A percentile compares a stretch with the other conserved stretches of the same genome.
phyloP scores from a whole-genome alignment of 495 filamentous ascomycete species.

The Aspergillus coremiiformis region DNA sequence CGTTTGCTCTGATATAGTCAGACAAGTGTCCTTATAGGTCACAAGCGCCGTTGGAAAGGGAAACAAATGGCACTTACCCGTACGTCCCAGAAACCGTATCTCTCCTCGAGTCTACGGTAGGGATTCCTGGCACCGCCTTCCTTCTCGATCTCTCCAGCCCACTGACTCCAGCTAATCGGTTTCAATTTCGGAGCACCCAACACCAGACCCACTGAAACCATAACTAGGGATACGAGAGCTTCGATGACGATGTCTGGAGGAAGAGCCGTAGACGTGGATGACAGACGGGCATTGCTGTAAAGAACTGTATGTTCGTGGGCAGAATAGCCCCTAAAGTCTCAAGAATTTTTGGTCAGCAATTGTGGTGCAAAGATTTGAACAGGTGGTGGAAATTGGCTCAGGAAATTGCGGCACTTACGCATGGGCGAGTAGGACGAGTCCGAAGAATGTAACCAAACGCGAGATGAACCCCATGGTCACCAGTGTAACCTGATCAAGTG shows the following conservation, averaged over 20 bases:
- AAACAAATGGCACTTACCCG: conserved; percentile 49
- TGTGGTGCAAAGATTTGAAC: background rate
- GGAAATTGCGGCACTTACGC: conserved; percentile 47
- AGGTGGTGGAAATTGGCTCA: background rate
- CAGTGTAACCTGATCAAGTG: background rate
- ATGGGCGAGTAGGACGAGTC: conserved; percentile 60
- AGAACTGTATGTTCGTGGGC: conserved; percentile 75
- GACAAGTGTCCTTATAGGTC: background rate
- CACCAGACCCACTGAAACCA: conserved; percentile 66
- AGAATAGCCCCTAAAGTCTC: conserved; percentile 62
- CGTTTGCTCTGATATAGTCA: conserved; percentile 53
- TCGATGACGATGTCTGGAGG: conserved; percentile 67
- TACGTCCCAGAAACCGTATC: conserved; percentile 61
- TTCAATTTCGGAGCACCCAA: conserved; percentile 59
- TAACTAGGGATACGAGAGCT: conserved; percentile 52
- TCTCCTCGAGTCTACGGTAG: conserved; percentile 49
- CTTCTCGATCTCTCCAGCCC: conserved; percentile 75
- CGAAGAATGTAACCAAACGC: conserved; percentile 54
- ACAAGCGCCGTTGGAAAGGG: conserved; percentile 9
- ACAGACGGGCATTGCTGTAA: conserved; percentile 47
- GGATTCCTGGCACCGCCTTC: conserved; percentile 49
- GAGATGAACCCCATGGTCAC: conserved; percentile 58
- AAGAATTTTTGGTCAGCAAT: background rate
- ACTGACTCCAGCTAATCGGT: conserved; percentile 74
- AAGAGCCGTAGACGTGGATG: conserved; percentile 44